Conservation (phyloP, 148 eudicot genomes). For the Arbutus unedo region DNA sequence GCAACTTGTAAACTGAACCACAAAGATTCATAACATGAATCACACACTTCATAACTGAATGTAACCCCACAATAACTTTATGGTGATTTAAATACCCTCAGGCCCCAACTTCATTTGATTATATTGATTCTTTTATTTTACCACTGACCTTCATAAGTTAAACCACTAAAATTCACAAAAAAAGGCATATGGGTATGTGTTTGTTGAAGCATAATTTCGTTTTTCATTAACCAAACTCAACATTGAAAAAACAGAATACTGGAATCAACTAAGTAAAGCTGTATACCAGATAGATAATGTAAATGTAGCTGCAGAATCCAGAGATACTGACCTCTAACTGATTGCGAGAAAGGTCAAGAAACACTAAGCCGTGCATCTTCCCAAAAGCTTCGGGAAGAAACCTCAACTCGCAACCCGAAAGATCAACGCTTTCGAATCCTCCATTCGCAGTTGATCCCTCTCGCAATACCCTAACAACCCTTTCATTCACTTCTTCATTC, state of each 20-base stretch:
- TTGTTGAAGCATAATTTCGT: too few species aligned
- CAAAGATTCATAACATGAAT: too few species aligned
- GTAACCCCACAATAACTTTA: too few species aligned
- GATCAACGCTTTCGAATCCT: conserved; percentile 19
- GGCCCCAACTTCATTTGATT: too few species aligned
- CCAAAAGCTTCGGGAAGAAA: conserved; percentile 28
- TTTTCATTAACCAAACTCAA: too few species aligned
- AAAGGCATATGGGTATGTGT: too few species aligned
- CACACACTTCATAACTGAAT: too few species aligned
- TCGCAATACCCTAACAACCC: neutral
- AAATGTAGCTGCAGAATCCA: neutral
- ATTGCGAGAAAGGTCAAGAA: conserved; percentile 32
- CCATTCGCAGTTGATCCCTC: neutral
- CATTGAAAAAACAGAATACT: neutral
- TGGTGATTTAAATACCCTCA: too few species aligned
- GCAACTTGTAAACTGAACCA: too few species aligned
- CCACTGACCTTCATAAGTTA: too few species aligned
- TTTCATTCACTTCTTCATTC: neutral
- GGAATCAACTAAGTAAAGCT: neutral
- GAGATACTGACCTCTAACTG: conserved; percentile 20
- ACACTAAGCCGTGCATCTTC: conserved; percentile 18
- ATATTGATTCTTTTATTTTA: too few species aligned
- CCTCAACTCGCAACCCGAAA: conserved; percentile 24
- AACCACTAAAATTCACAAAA: too few species aligned
- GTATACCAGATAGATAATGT: neutral